A percentile compares a stretch with the other conserved stretches of the same genome.
phyloP scores from a whole-genome alignment of 106 monocot genomes.

The Allium fistulosum region DNA sequence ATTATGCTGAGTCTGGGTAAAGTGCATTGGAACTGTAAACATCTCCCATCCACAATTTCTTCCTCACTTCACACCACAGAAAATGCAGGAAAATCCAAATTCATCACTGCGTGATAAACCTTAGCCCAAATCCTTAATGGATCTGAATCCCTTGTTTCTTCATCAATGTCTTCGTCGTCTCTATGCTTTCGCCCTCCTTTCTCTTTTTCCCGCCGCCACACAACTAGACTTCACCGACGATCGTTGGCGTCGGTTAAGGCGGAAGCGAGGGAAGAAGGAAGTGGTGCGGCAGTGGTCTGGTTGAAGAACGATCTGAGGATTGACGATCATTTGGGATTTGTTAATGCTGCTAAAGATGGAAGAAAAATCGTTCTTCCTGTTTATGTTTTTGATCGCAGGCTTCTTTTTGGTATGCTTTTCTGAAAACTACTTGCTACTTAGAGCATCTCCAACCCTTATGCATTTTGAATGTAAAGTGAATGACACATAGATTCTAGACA shows the following conservation, averaged over 20 bases:
- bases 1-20: too few relatives aligned
- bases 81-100: too few relatives aligned
- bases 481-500: too few relatives aligned
- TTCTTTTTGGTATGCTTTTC: constrained; percentile 15
- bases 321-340: constrained; percentile 20
- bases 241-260: background rate
- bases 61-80: too few relatives aligned
- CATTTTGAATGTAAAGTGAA: too few relatives aligned
- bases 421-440: background rate
- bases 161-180: constrained; percentile 1
- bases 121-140: constrained; percentile 2
- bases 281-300: constrained; percentile 17
- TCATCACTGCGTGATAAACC: too few relatives aligned
- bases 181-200: constrained; percentile 6
- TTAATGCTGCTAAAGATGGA: constrained; percentile 8
- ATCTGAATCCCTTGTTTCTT: background rate
- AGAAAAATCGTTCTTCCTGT: constrained; percentile 11
- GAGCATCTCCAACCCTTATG: too few relatives aligned
- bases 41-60: too few relatives aligned
- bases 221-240: background rate
- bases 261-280: background rate
- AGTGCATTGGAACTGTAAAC: too few relatives aligned
- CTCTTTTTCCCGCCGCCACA: background rate
- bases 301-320: constrained; percentile 19
- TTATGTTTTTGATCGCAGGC: constrained; percentile 21